Evolutionary conservation across 1,284 basidiomycete species (phyloP).

Genomic region (Pseudozyma thailandica): DNA sequence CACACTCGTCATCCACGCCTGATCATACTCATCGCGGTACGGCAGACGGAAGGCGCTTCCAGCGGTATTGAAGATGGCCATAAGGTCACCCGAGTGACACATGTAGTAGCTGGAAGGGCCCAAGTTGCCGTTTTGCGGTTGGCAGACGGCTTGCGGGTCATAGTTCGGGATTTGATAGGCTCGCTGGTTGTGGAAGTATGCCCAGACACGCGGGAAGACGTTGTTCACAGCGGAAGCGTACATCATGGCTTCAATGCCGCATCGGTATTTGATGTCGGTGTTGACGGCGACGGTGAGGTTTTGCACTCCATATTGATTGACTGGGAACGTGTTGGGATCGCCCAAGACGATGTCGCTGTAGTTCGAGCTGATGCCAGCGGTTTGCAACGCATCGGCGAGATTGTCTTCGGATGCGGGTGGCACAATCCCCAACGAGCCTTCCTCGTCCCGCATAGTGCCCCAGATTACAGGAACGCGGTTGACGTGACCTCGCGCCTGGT

Average conservation of each 20-base stretch:
- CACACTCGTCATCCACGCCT: constrained; percentile 32
- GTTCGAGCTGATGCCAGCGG: constrained; percentile 38
- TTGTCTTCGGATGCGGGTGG: constrained; percentile 38
- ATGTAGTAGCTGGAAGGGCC: constrained; percentile 39
- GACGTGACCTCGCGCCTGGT: constrained; percentile 24
- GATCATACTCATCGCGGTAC: constrained; percentile 34
- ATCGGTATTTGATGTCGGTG: constrained; percentile 40
- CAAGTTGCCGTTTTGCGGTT: constrained; percentile 20
- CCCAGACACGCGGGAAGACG: constrained; percentile 42
- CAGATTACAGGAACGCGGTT: constrained; percentile 52
- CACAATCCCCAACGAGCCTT: constrained; percentile 47
- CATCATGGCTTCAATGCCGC: constrained; percentile 41
- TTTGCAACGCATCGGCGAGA: constrained; percentile 38
- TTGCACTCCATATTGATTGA: constrained; percentile 27
- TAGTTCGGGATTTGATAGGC: constrained; percentile 45
- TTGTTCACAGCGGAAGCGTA: constrained; percentile 41
- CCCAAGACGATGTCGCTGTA: constrained; percentile 38
- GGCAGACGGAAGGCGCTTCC: constrained; percentile 32
- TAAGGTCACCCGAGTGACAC: constrained; percentile 48
- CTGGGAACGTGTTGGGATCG: constrained; percentile 34
- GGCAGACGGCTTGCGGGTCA: constrained; percentile 34
- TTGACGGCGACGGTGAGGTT: constrained; percentile 43
- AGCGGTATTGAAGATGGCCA: constrained; percentile 38
- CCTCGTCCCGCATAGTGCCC: constrained; percentile 54
- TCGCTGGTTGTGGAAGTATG: constrained; percentile 38